Conservation (phyloP, 2,329 filamentous ascomycete genomes). For the Fonsecaea pugnacius region DNA sequence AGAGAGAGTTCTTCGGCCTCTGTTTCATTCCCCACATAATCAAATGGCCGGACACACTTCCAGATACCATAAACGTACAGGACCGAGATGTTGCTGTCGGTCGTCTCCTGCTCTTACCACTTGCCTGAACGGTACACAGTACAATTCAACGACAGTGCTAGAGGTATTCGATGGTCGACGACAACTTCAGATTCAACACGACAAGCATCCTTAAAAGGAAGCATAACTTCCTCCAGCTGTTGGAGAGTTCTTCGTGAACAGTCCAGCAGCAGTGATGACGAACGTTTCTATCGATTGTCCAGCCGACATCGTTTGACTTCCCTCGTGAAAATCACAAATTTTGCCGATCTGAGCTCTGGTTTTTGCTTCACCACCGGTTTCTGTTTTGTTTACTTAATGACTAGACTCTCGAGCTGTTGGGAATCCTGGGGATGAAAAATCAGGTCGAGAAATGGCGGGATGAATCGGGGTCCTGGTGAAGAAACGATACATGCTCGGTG, state of each 20-base stretch:
- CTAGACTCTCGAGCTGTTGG: not conserved
- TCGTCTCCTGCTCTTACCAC: constrained; percentile 3
- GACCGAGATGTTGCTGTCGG: not conserved
- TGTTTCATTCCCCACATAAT: not conserved
- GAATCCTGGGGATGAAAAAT: not conserved
- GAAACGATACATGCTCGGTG: not conserved
- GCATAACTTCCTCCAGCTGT: constrained; percentile 4
- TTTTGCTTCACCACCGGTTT: constrained; percentile 17
- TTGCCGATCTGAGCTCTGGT: constrained; percentile 38
- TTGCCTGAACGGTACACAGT: constrained; percentile 5
- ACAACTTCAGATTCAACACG: not conserved
- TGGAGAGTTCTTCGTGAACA: constrained; percentile 32
- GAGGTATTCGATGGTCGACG: not conserved
- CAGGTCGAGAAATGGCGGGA: not conserved
- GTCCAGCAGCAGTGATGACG: constrained; percentile 34
- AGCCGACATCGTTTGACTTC: constrained; percentile 37
- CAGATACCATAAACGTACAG: constrained; percentile 22
- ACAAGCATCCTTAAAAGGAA: not conserved
- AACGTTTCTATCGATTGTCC: constrained; percentile 23
- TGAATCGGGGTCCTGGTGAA: not conserved
- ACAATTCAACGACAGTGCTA: not conserved
- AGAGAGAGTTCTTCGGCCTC: not conserved
- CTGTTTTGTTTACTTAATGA: constrained; percentile 1
- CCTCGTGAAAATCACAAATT: constrained; percentile 29
- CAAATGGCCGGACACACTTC: not conserved